Evolutionary conservation across 163 green algal genomes (phyloP).

Genomic region (Volvox carteri): DNA sequence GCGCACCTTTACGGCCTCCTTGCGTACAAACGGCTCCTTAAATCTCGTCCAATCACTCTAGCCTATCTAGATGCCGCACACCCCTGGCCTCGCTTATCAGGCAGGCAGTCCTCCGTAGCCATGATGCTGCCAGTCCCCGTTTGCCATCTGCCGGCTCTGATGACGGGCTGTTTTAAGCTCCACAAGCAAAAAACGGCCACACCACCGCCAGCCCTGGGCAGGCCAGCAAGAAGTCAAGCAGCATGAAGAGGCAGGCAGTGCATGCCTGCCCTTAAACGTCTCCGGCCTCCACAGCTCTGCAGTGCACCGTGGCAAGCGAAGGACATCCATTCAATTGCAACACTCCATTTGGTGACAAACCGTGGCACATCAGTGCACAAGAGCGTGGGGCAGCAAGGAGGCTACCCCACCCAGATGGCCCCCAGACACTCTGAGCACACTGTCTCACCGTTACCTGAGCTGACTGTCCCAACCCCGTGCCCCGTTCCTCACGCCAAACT

Average conservation of each 20-base stretch:
- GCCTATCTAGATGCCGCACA: background rate
- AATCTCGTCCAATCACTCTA: background rate
- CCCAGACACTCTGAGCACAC: slow-evolving; percentile 28
- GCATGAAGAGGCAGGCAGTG: background rate
- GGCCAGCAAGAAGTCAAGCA: background rate
- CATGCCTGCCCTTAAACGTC: background rate
- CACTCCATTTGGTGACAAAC: background rate
- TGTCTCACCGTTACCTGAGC: slow-evolving; percentile 26
- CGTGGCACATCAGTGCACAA: background rate
- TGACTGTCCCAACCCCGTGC: slow-evolving; percentile 5
- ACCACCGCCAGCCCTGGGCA: background rate
- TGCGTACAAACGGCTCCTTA: background rate
- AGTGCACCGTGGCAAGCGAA: background rate
- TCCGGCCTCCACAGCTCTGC: background rate
- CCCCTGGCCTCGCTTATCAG: background rate
- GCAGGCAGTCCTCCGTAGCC: no score
- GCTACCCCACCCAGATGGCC: slow-evolving; percentile 14
- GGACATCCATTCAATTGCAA: background rate
- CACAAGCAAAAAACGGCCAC: background rate
- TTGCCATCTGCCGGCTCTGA: background rate
- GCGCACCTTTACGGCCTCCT: background rate
- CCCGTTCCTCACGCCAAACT: slow-evolving; percentile 19
- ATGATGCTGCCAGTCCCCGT: background rate
- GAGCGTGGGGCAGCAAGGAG: background rate
- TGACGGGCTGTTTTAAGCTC: background rate